Percentiles rank a stretch among this genome's conserved stretches.
Evolutionary conservation across 768 basidiomycete species (phyloP).

Genomic region (Rhizopogon vesiculosus): DNA sequence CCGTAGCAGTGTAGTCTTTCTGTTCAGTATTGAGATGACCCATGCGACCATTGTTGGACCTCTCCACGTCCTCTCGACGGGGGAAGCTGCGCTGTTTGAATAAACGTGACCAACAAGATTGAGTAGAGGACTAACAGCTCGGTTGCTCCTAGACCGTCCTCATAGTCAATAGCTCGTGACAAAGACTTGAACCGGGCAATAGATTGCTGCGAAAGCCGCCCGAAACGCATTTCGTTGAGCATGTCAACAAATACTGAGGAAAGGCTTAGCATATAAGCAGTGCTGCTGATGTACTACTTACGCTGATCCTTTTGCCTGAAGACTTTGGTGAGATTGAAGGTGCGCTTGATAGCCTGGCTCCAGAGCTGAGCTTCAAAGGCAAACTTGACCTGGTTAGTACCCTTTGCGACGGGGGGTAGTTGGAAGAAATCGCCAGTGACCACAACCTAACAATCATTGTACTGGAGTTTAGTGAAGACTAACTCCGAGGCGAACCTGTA

Average conservation of each 20-base stretch:
- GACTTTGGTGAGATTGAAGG: slow-evolving; percentile 91
- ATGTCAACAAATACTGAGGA: slow-evolving; percentile 83
- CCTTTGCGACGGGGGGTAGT: slow-evolving; percentile 84
- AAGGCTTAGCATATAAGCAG: slow-evolving; percentile 3
- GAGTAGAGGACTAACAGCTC: slow-evolving; percentile 63
- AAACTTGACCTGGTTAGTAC: slow-evolving; percentile 61
- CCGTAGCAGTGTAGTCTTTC: slow-evolving; percentile 50
- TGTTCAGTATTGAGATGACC: slow-evolving; percentile 48
- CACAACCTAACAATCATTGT: slow-evolving; percentile 50
- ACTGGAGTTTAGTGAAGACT: background rate
- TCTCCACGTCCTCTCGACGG: slow-evolving; percentile 86
- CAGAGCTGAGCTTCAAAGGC: slow-evolving; percentile 88
- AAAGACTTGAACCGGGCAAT: slow-evolving; percentile 67
- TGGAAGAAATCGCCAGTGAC: slow-evolving; percentile 99
- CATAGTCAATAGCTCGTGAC: slow-evolving; percentile 65
- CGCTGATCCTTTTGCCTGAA: slow-evolving; percentile 93
- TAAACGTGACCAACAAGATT: background rate
- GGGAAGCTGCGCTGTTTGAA: slow-evolving; percentile 63
- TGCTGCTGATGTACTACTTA: slow-evolving; percentile 27
- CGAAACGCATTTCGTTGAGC: slow-evolving; percentile 98
- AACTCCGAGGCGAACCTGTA: slow-evolving; percentile 54
- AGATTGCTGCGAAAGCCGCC: slow-evolving; percentile 58
- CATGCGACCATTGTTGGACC: slow-evolving; percentile 73
- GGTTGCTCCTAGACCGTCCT: slow-evolving; percentile 82
- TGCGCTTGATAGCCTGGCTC: slow-evolving; percentile 68